Conservation (phyloP, 495 filamentous ascomycete species). For the Evansstolkia leycettana region DNA sequence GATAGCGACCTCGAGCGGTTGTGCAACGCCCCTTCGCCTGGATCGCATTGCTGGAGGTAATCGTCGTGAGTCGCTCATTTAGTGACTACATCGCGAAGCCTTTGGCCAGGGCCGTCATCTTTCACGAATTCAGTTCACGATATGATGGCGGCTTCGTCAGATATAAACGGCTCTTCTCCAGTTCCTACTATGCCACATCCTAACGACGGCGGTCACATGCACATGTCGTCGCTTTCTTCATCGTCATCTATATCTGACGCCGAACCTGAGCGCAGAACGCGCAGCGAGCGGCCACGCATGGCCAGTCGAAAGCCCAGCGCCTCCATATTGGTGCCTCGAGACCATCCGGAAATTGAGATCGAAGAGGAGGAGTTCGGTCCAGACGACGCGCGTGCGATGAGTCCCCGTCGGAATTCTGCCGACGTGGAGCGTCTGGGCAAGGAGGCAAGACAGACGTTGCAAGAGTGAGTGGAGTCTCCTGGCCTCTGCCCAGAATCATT, state of each 20-base stretch:
- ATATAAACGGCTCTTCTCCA: conserved; percentile 28
- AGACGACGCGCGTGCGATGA: conserved; percentile 89
- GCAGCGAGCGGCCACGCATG: conserved; percentile 38
- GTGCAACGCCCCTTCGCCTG: conserved; percentile 29
- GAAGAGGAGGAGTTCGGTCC: conserved; percentile 59
- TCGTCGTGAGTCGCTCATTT: conserved; percentile 19
- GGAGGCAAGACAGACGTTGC: conserved; percentile 57
- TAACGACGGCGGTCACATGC: conserved; percentile 26
- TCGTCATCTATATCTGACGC: conserved; percentile 37
- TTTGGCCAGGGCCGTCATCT: conserved; percentile 1
- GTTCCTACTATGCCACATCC: conserved; percentile 32
- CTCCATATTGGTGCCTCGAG: conserved; percentile 68
- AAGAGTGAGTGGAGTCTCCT: conserved; percentile 38
- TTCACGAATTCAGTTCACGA: conserved; percentile 13
- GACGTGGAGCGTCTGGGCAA: conserved; percentile 77
- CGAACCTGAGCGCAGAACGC: conserved; percentile 31
- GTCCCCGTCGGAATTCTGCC: conserved; percentile 76
- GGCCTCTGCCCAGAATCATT: background rate
- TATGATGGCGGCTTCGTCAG: conserved; percentile 28
- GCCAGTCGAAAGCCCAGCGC: conserved; percentile 61
- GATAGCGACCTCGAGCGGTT: conserved; percentile 35
- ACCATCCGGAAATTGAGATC: conserved; percentile 55
- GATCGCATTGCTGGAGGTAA: conserved; percentile 34
- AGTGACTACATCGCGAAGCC: conserved; percentile 2
- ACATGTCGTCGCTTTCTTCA: conserved; percentile 18